Evolutionary conservation across 2,329 filamentous ascomycete species (phyloP), one percentile per base, ranked within the genome.

Genomic region (Lecanicillium sp.): DNA sequence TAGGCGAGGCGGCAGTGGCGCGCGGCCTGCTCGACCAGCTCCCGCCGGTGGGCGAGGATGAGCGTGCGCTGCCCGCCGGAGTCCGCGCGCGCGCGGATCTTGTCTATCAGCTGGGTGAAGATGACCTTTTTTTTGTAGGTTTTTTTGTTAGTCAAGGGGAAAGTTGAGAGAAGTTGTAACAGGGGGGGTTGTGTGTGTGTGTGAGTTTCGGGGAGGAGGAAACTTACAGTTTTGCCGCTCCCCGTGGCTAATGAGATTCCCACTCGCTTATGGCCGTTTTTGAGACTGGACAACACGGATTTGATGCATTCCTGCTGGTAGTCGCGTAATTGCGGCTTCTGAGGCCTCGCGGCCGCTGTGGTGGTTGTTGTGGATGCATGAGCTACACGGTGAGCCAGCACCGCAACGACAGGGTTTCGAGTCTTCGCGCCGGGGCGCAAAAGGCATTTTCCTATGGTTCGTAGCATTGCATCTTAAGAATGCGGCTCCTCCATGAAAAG

Each of bases 281-380:
- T 64, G 1, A 95, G 63, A 48, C 89, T 81, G 2, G 74, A 67
- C 1, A 95, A 68, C 3, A 95, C 86, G 0, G 89, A 83, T 59
- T 87, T 80, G 52, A 96, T 94, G 60, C 88, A 94, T 74, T 95
- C 89, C 70, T 93, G 84, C 63, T 96, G 90, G 60, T 95, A 96
- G 56, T 86, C 74, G 55, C 90, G 85, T 35, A 95, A 20, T 48
- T 75, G 75, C 46, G 91, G 53, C 45, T 66, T 66, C 11, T 45
- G 37, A 54, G 47, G 48, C 20, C 27, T 35, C 4, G 14, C 8
- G 4, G 48, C 41, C 36, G 43, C 48, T 23, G 41, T 21, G 12
- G 35, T 33, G 24, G 26, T 42, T 14, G 17, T 21, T n/a, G 38
- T 50, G 42, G 48, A 50, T 40, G 35, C 48, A 14, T 14, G 30